Base-by-base conservation (phyloP, 2,329 filamentous ascomycete genomes). In the Dothideomycetidae sp. region DNA sequence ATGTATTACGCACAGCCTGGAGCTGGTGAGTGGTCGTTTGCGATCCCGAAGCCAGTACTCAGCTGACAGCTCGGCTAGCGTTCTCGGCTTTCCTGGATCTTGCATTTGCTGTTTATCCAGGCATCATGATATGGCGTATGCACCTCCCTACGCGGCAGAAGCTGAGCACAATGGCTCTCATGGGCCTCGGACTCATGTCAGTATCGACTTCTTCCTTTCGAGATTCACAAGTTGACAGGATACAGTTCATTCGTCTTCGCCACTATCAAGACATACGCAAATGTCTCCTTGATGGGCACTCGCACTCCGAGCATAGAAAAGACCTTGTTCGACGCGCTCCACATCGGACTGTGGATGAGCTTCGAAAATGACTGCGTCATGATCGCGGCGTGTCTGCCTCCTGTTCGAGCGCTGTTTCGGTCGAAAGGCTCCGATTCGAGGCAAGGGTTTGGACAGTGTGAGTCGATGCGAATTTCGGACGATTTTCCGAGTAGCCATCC, bases 251-350 rank as follows among this genome's bases (percentile, higher is more conserved):
- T 26, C 21, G 21, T n/a, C 21, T 26, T 26, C 21, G 21, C 7
- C n/a, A n/a, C n/a, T n/a, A 26, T 26, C 21, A 26, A 26, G n/a
- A n/a, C n/a, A 7, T 26, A 26, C 21, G n/a, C 7, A 7, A 26
- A 26, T 26, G 21, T 26, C 7, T 7, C 7, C 7, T 7, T 26
- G 21, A 7, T 26, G 7, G 21, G 21, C 21, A n/a, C 7, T n/a
- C 21, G 21, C 21, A n/a, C 7, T n/a, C 21, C 21, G 7, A 26
- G 21, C 21, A 7, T n/a, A n/a, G 7, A 7, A 7, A n/a, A 26
- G 7, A 26, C 21, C 21, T n/a, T 10, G 59, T 58, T 39, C 62
- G 57, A 46, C 62, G 43, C 14, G 62, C 59, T 49, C 53, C 55
- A 44, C 61, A 62, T 13, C 54, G 55, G 4, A 60, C 46, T 11